Conservation (phyloP, 306 rosid species). For the Macrotyloma uniflorum region DNA sequence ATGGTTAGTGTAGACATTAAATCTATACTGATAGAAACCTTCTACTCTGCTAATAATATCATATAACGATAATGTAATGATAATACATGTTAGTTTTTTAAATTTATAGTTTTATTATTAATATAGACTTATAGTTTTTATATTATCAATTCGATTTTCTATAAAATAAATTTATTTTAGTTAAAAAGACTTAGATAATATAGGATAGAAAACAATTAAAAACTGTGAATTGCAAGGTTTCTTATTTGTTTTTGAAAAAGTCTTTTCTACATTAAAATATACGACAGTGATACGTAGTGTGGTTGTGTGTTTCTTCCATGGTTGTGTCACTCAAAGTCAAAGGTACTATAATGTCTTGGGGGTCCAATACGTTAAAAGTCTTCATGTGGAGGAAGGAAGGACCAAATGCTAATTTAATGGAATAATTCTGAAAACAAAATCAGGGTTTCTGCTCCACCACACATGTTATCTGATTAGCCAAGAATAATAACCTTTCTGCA, state of each 20-base stretch:
- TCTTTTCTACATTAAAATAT: not conserved
- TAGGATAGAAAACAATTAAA: not conserved
- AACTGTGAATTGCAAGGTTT: not conserved
- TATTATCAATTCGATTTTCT: not conserved
- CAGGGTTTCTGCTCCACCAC: not conserved
- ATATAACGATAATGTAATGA: not conserved
- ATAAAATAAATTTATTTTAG: too few species aligned
- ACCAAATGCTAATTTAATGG: not conserved
- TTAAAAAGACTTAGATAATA: not conserved
- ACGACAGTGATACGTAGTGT: not conserved
- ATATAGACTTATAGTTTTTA: not conserved
- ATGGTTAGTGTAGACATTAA: not conserved
- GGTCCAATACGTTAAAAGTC: not conserved
- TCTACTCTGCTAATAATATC: not conserved
- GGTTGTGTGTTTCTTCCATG: not conserved
- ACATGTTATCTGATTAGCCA: not conserved
- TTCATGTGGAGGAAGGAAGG: not conserved
- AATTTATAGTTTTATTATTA: not conserved
- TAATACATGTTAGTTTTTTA: not conserved
- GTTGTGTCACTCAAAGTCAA: not conserved
- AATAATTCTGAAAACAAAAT: not conserved
- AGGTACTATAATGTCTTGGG: not conserved
- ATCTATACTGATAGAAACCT: not conserved
- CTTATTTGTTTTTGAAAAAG: not conserved
- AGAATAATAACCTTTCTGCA: not conserved